Evolutionary conservation across 306 rosid species (phyloP).

Genomic region (Cucumis melo): DNA sequence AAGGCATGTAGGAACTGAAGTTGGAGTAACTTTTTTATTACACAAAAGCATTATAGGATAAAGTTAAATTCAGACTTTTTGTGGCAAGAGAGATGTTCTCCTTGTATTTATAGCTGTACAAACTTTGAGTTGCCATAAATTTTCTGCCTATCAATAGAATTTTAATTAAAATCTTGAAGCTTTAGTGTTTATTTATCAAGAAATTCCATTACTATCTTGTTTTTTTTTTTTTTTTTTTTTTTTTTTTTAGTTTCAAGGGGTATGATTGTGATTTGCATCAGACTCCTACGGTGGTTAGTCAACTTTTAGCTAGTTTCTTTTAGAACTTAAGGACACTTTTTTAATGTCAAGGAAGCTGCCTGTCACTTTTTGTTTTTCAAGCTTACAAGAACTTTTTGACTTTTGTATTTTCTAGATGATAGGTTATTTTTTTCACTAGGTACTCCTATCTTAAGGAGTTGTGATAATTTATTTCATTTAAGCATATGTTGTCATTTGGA

Average conservation of each 20-base stretch:
- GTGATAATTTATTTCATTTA: neutral
- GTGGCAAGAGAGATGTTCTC: constrained; percentile 97
- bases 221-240: too few species aligned
- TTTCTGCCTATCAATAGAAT: neutral
- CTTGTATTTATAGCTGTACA: constrained; percentile 92
- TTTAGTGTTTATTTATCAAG: neutral
- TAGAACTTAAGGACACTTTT: neutral
- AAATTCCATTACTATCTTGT: neutral
- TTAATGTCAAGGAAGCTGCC: neutral
- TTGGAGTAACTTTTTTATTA: too few species aligned
- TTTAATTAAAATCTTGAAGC: neutral
- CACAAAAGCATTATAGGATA: too few species aligned
- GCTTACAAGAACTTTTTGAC: neutral
- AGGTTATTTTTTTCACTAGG: neutral
- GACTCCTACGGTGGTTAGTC: neutral
- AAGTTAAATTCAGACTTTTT: constrained; percentile 71
- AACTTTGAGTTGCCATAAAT: constrained; percentile 50
- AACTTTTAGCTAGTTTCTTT: neutral
- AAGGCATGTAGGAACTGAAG: too few species aligned
- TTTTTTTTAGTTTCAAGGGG: too few species aligned
- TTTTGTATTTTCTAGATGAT: neutral
- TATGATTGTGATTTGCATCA: neutral
- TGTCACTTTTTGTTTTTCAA: neutral
- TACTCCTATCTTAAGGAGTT: neutral
- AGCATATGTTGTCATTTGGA: neutral